Base-by-base conservation (phyloP, 202 grass and related monocot species). In the Alloteropsis angusta region DNA sequence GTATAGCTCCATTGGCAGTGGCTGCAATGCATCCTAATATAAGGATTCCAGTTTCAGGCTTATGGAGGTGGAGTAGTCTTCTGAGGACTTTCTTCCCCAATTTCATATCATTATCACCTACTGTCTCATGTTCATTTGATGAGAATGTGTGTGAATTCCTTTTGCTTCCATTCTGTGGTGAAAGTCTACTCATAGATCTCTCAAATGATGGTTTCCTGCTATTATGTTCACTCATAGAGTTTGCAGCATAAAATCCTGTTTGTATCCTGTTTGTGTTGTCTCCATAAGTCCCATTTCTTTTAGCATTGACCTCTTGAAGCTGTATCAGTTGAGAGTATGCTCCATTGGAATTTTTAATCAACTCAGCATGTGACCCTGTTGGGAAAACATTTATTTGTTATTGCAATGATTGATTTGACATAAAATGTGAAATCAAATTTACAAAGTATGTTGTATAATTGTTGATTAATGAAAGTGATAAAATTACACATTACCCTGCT, bases 321-420 rank as follows among this genome's bases (percentile, higher is more conserved):
- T 44, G 83, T 85, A 93, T 71, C 60, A 93, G 80, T 74, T 93
- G 93, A 37, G 87, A 93, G 50, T 97, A 93, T 50, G 90, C 76
- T 38, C 93, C 87, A 50, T 85, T 61, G 71, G 83, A 49, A 77
- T 93, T 64, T 69, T 80, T 80, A 30, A 93, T 90, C 70, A 97
- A 68, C 35, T 97, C 90, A 57, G 21, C 44, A 77, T 93, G 90
- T 5, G 90, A 76, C 67, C 93, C 90, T 94, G 62, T 78, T 81
- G 38, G 13, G 34, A 17, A 77, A 71, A 63, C 41, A 56, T 37
- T 71, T 1, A 53, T 53, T 52, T 60, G 42, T 58, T 62, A 61
- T 57, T 80, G 7, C 39, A 0, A 58, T 68, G 17, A 36, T 36
- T 48, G 28, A 2, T 63, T 81, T 75, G 54, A 42, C 14, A 5